Percentiles rank a stretch among this genome's conserved stretches.
phyloP scores from a whole-genome alignment of 345 rosid species.

The Eucalyptus brandiana region DNA sequence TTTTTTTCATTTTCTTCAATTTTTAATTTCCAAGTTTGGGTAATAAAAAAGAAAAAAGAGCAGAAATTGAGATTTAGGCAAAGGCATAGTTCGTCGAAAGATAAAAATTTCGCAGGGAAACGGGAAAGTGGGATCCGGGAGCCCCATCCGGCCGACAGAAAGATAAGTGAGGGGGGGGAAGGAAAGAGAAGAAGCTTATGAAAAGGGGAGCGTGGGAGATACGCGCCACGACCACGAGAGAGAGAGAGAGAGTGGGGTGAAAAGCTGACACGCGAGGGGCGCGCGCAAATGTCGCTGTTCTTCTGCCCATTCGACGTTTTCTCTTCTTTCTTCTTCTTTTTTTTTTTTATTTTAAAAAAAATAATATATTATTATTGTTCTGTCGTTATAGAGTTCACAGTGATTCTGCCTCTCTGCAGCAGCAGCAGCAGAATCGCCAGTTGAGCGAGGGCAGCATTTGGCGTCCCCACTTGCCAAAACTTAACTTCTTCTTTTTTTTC shows the following conservation, averaged over 20 bases:
- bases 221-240: not conserved
- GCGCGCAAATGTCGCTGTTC: not conserved
- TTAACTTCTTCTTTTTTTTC: not conserved
- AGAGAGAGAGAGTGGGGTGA: not conserved
- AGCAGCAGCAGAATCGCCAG: not conserved
- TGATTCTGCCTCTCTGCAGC: not conserved
- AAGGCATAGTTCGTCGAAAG: not conserved
- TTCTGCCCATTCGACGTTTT: not conserved
- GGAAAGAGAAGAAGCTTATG: not conserved
- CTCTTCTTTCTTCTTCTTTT: rapidly evolving
- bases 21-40: not conserved
- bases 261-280: not conserved
- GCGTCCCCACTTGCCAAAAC: not conserved
- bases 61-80: not conserved
- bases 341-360: not conserved
- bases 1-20: no score
- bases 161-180: not conserved
- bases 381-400: not conserved
- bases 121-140: not conserved
- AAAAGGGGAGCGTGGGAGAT: not conserved
- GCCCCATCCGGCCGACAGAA: not conserved
- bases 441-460: not conserved
- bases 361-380: not conserved
- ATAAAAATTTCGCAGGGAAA: not conserved
- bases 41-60: no score